Percentiles rank a stretch among this genome's conserved stretches.
Evolutionary conservation across 768 basidiomycete genomes (phyloP).

Genomic region (Pisolithus orientalis): DNA sequence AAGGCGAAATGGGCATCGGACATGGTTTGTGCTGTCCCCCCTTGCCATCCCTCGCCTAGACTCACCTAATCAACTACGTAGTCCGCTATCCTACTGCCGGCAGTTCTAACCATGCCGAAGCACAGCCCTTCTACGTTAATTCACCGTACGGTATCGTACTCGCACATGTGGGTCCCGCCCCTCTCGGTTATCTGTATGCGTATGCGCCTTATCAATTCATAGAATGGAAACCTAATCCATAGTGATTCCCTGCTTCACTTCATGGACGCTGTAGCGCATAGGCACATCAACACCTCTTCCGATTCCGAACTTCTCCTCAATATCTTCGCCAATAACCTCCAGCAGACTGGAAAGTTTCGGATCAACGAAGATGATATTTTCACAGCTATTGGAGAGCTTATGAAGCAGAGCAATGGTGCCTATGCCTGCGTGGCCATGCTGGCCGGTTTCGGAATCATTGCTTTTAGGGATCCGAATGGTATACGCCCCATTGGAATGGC

Average conservation of each 20-base stretch:
- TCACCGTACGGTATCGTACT: constrained; percentile 99
- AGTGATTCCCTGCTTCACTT: constrained; percentile 79
- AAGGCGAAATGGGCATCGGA: constrained; percentile 96
- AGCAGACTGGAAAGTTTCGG: constrained; percentile 97
- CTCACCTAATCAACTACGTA: constrained; percentile 25
- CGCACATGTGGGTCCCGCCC: constrained; percentile 68
- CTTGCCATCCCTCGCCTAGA: constrained; percentile 5
- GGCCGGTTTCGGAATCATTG: constrained; percentile 96
- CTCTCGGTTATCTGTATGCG: not conserved
- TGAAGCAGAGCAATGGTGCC: constrained; percentile 83
- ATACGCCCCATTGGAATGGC: constrained; percentile 92
- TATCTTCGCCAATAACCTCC: constrained; percentile 95
- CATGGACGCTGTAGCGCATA: constrained; percentile 93
- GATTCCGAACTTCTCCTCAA: constrained; percentile 97
- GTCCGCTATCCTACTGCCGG: constrained; percentile 98
- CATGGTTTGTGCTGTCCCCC: constrained; percentile 58
- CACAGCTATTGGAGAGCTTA: constrained; percentile 84
- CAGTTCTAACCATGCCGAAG: constrained; percentile 93
- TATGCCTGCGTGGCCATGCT: constrained; percentile 99
- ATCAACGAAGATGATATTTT: constrained; percentile 99
- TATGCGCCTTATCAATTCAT: not conserved
- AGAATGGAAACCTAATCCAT: constrained; percentile 99
- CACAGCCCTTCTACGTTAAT: constrained; percentile 99
- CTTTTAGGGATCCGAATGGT: constrained; percentile 96
- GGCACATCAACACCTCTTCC: constrained; percentile 98